phyloP scores from a whole-genome alignment of 805 yeast genomes.

The Sungouiella blattae region DNA sequence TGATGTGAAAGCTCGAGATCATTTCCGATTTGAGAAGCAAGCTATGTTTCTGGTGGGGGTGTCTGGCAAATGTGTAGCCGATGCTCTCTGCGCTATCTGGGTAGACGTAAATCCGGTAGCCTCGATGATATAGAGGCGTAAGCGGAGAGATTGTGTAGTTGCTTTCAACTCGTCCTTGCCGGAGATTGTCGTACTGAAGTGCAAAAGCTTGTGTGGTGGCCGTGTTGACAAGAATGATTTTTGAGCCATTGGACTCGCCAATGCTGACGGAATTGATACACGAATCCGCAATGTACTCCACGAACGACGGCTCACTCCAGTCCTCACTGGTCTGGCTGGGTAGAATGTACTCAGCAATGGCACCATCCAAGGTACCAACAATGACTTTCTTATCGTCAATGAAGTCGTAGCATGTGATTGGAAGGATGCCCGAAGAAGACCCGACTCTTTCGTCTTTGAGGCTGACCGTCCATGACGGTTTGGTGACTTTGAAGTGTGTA shows the following conservation, averaged over 20 bases:
- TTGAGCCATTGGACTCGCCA: constrained; percentile 22
- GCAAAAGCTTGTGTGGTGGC: constrained; percentile 24
- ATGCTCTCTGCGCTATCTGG: constrained; percentile 28
- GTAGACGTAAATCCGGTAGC: constrained; percentile 23
- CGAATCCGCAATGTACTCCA: constrained; percentile 29
- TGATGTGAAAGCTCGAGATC: constrained; percentile 25
- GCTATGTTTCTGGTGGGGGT: constrained; percentile 33
- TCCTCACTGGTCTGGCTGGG: constrained; percentile 22
- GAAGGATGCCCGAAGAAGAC: constrained; percentile 3
- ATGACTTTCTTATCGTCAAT: constrained; percentile 41
- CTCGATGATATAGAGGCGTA: constrained; percentile 28
- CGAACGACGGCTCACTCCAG: constrained; percentile 28
- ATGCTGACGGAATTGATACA: constrained; percentile 25
- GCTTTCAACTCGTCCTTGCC: constrained; percentile 25
- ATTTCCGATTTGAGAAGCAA: constrained; percentile 29
- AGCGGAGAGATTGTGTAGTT: constrained; percentile 21
- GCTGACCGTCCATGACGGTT: constrained; percentile 22
- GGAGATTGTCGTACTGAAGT: constrained; percentile 19
- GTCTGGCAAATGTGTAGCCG: constrained; percentile 26
- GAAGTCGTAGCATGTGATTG: constrained; percentile 49
- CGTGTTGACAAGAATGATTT: constrained; percentile 27
- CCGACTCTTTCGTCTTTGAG: constrained; percentile 7
- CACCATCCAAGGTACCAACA: constrained; percentile 59
- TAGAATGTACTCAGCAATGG: constrained; percentile 53
- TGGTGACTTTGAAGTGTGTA: constrained; percentile 12